Percentiles rank a stretch among this genome's conserved stretches.
Conservation (phyloP, 306 rosid genomes). For the Rubus idaeus region DNA sequence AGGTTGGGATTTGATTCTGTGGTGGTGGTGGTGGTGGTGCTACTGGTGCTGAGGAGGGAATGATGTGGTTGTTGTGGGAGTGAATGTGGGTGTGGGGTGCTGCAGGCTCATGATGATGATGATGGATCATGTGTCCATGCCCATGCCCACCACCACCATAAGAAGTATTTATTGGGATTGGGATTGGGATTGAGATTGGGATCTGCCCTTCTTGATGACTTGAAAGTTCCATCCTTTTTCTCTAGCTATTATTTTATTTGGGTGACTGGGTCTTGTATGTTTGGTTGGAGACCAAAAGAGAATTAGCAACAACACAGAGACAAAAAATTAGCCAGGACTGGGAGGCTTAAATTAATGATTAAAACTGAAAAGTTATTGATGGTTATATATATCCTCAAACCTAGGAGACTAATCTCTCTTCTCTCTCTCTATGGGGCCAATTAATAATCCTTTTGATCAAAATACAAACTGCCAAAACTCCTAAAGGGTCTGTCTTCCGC, state of each 20-base stretch:
- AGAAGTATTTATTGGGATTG: constrained; percentile 50
- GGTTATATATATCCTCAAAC: constrained; percentile 1
- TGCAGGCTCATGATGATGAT: constrained; percentile 29
- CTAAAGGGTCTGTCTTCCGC: neutral
- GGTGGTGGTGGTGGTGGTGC: neutral
- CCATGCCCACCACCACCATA: constrained; percentile 35
- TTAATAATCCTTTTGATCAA: neutral
- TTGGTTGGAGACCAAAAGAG: constrained; percentile 25
- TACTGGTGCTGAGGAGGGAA: constrained; percentile 27
- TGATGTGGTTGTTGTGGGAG: constrained; percentile 29
- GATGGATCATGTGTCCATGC: constrained; percentile 41
- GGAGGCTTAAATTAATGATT: constrained; percentile 7
- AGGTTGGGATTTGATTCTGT: neutral
- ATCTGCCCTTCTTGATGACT: constrained; percentile 45
- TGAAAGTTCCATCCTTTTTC: constrained; percentile 50
- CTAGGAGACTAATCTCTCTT: neutral
- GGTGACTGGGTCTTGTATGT: constrained; percentile 7
- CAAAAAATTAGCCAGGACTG: neutral
- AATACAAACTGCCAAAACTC: neutral
- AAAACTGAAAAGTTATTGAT: neutral
- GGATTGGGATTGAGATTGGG: constrained; percentile 3
- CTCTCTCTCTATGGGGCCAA: neutral
- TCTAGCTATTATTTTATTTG: constrained; percentile 8
- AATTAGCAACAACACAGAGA: neutral
- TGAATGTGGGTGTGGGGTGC: neutral